These are phyloP conservation scores for Pleurostoma richardsiae DNA, from an alignment of 2,329 filamentous ascomycete genomes.

Conservation along the genomic window DNA sequence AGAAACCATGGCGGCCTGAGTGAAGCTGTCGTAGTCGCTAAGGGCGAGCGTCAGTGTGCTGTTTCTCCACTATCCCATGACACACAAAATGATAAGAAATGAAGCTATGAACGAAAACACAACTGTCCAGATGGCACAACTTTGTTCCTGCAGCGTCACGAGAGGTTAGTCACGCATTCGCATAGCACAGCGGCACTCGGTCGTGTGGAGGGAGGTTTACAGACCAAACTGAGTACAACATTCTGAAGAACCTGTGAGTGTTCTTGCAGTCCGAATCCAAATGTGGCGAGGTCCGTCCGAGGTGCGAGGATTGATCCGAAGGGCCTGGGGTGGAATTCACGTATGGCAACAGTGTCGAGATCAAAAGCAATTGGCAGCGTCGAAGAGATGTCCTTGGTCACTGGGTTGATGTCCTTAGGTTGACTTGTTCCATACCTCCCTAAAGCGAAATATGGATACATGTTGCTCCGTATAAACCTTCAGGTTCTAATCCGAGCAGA, in stretches of 20 bases:
- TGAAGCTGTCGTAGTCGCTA: conserved; percentile 51
- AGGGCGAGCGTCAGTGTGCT: conserved; percentile 48
- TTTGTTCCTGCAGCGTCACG: conserved; percentile 43
- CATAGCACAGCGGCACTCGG: not conserved
- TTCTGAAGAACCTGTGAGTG: conserved; percentile 1
- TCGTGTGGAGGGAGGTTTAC: conserved; percentile 21
- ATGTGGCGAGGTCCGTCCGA: too few relatives aligned
- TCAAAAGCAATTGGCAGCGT: too few relatives aligned
- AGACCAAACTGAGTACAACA: conserved; percentile 26
- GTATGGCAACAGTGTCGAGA: too few relatives aligned
- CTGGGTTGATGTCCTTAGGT: too few relatives aligned
- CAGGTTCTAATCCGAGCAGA: too few relatives aligned
- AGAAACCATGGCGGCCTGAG: conserved; percentile 46
- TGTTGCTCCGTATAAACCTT: too few relatives aligned
- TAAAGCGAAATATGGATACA: too few relatives aligned
- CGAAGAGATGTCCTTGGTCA: too few relatives aligned
- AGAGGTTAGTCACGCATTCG: conserved; percentile 25
- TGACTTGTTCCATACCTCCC: too few relatives aligned
- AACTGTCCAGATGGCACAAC: conserved; percentile 40
- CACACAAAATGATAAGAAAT: conserved; percentile 21
- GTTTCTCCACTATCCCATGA: conserved; percentile 37
- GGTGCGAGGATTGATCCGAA: too few relatives aligned
- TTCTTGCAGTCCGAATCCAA: conserved; percentile 4
- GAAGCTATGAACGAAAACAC: conserved; percentile 26
- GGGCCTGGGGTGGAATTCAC: too few relatives aligned